phyloP scores from a whole-genome alignment of 371 early-diverging fungal genomes.

The Mucor mucedo region DNA sequence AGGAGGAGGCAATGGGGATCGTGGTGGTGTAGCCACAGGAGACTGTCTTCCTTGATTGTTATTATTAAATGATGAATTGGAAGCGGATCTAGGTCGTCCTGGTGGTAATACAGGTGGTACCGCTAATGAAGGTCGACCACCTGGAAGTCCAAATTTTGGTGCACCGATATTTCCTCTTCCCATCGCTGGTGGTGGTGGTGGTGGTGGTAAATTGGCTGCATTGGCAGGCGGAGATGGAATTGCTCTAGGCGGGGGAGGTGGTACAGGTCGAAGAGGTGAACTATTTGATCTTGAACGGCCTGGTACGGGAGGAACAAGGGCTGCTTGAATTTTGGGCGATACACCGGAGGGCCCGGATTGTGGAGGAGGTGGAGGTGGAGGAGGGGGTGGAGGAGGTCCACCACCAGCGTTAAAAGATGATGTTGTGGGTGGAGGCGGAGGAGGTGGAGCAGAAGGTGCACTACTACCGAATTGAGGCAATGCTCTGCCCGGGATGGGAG shows the following conservation, averaged over 20 bases:
- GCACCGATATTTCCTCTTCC: background rate
- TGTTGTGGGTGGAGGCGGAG: conserved; percentile 26
- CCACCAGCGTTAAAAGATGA: conserved; percentile 6
- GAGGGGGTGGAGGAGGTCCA: conserved; percentile 27
- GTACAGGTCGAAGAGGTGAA: conserved; percentile 49
- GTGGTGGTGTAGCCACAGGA: conserved; percentile 13
- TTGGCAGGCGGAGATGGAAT: conserved; percentile 42
- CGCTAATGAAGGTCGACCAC: conserved; percentile 19
- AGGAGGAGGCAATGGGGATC: conserved; percentile 25
- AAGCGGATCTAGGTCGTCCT: conserved; percentile 42
- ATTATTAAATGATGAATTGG: conserved; percentile 22
- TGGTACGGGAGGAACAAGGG: conserved; percentile 34
- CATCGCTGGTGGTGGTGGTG: background rate
- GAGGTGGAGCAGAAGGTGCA: conserved; percentile 35
- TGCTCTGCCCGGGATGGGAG: conserved; percentile 42
- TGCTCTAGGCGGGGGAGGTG: conserved; percentile 44
- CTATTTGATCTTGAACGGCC: conserved; percentile 49
- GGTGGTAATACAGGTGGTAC: conserved; percentile 49
- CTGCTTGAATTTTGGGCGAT: conserved; percentile 29
- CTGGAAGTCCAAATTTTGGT: conserved; percentile 17
- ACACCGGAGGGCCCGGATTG: background rate
- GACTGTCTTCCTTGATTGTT: too few relatives aligned
- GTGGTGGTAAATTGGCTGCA: background rate
- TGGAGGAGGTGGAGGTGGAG: conserved; percentile 29
- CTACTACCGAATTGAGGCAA: conserved; percentile 30